Conservation (phyloP, 75 land plant genomes). For the Cupressus sempervirens region DNA sequence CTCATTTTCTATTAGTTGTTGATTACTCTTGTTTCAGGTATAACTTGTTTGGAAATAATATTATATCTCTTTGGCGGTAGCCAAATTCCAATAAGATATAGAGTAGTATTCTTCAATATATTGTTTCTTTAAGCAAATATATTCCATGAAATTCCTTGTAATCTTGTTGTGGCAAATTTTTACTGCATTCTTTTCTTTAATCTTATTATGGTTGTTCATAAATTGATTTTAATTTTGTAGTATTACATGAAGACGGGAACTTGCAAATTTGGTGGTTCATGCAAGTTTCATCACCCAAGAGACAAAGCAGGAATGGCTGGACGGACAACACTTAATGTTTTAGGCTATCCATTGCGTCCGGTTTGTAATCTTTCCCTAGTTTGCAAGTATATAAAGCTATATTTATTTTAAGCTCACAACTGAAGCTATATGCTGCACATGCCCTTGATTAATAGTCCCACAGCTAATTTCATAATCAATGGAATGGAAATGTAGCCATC, state of each 20-base stretch:
- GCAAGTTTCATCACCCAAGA: constrained; percentile 84
- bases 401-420: not conserved
- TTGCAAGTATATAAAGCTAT: not conserved
- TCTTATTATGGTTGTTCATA: not conserved
- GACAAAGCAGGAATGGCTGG: constrained; percentile 70
- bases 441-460: not conserved
- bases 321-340: constrained; percentile 55
- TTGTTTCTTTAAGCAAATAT: not conserved
- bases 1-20: not conserved
- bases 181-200: not conserved
- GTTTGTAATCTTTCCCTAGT: constrained; percentile 29
- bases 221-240: constrained; percentile 28
- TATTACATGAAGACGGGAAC: constrained; percentile 86
- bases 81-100: not conserved
- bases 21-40: not conserved
- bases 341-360: constrained; percentile 82
- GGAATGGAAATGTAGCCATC: not conserved
- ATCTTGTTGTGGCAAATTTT: not conserved
- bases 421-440: not conserved
- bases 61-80: not conserved
- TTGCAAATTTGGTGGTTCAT: constrained; percentile 87
- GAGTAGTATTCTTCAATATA: not conserved
- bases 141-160: not conserved
- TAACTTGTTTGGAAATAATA: not conserved
- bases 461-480: not conserved